phyloP scores from a whole-genome alignment of 176 grass and related monocot species.

The Poa pratensis region DNA sequence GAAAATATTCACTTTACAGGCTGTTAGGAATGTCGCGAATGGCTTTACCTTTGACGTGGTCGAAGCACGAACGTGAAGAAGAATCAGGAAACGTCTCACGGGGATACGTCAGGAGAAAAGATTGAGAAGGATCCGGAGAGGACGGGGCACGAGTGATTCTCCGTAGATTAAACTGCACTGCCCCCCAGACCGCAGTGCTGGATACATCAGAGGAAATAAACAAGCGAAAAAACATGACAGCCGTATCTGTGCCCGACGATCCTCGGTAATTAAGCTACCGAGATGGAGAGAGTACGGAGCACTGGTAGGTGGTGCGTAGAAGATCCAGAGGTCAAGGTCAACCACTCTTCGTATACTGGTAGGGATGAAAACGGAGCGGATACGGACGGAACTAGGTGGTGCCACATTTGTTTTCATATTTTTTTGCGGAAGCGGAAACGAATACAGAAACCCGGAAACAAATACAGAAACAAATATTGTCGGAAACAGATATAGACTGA shows the following conservation, averaged over 20 bases:
- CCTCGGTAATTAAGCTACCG: background rate
- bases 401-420: no score
- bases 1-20: constrained; percentile 40
- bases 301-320: background rate
- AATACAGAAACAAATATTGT: no score
- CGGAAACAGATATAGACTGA: no score
- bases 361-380: no score
- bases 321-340: no score
- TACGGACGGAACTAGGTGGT: no score
- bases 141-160: background rate
- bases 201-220: background rate
- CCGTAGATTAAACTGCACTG: background rate
- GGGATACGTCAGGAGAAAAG: background rate
- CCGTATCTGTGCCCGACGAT: background rate
- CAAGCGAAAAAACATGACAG: background rate
- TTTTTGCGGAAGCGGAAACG: no score
- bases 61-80: constrained; percentile 1
- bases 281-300: no score
- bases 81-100: background rate
- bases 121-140: constrained; percentile 21
- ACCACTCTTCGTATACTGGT: no score
- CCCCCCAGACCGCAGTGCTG: background rate
- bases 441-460: no score
- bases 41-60: constrained; percentile 19
- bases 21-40: constrained; percentile 14